These are phyloP conservation scores for Malus hybrid DNA, from an alignment of 331 rosid genomes.

Conservation along the genomic window DNA sequence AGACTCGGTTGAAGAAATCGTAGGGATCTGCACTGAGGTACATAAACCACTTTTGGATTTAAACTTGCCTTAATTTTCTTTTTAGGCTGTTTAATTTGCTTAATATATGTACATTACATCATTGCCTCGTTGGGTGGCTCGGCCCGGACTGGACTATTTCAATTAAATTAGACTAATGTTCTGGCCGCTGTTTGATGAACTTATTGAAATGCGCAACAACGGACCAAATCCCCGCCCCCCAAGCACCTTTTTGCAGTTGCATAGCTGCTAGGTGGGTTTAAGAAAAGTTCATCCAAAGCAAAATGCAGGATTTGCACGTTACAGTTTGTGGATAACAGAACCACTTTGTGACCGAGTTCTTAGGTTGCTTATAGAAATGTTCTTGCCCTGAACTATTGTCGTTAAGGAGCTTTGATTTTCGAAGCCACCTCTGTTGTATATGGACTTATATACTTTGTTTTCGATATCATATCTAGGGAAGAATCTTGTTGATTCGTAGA, in stretches of 20 bases:
- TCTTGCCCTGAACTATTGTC: too few relatives aligned
- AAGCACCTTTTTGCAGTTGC: background rate
- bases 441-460: background rate
- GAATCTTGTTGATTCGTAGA: background rate
- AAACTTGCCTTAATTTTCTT: background rate
- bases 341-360: background rate
- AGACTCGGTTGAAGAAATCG: conserved; percentile 62
- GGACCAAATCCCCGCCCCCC: background rate
- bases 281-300: too few relatives aligned
- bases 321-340: background rate
- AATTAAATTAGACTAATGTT: too few relatives aligned
- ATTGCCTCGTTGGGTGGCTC: background rate
- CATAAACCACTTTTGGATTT: background rate
- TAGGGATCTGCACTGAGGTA: conserved; percentile 80
- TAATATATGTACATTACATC: background rate
- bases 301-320: background rate
- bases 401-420: too few relatives aligned
- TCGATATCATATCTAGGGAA: background rate
- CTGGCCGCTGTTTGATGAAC: background rate
- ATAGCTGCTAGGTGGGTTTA: background rate
- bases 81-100: background rate
- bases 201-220: background rate
- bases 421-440: background rate
- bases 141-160: background rate
- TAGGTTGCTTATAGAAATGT: background rate